A percentile compares a stretch with the other conserved stretches of the same genome.
These are phyloP conservation scores for Yamadazyma dendronema DNA, from an alignment of 1,139 yeast species.

Conservation along the genomic window DNA sequence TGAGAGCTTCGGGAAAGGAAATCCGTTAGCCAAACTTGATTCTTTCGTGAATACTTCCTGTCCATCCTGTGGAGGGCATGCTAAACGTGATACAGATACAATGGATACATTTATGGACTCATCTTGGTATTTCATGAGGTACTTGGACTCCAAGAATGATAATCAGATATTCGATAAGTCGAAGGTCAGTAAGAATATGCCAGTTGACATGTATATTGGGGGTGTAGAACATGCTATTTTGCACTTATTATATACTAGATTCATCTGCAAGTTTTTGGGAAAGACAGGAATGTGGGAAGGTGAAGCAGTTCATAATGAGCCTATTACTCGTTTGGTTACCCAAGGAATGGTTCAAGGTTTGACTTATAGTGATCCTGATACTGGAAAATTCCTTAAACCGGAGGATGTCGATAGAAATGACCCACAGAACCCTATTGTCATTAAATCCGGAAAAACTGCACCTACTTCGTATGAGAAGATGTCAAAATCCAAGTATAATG, in stretches of 20 bases:
- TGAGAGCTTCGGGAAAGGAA: constrained; percentile 52
- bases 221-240: constrained; percentile 96
- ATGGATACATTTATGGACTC: constrained; percentile 99
- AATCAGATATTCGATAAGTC: constrained; percentile 49
- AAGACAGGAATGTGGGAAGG: constrained; percentile 56
- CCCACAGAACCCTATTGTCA: constrained; percentile 43
- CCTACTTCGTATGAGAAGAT: constrained; percentile 74
- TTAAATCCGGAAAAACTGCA: constrained; percentile 52
- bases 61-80: constrained; percentile 72
- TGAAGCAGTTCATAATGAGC: constrained; percentile 57
- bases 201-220: constrained; percentile 88
- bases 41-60: constrained; percentile 76
- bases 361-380: constrained; percentile 70
- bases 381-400: constrained; percentile 74
- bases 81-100: constrained; percentile 91
- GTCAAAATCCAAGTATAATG: constrained; percentile 95
- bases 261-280: constrained; percentile 74
- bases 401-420: constrained; percentile 53
- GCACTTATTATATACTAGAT: constrained; percentile 82
- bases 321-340: constrained; percentile 74
- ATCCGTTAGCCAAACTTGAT: constrained; percentile 65
- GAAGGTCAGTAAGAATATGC: constrained; percentile 59
- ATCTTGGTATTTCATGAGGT: constrained; percentile 93
- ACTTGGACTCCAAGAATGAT: constrained; percentile 67
- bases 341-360: constrained; percentile 99